Evolutionary conservation across 345 rosid species (phyloP), one percentile per base, ranked within the genome.

Genomic region (Syzygium grande): DNA sequence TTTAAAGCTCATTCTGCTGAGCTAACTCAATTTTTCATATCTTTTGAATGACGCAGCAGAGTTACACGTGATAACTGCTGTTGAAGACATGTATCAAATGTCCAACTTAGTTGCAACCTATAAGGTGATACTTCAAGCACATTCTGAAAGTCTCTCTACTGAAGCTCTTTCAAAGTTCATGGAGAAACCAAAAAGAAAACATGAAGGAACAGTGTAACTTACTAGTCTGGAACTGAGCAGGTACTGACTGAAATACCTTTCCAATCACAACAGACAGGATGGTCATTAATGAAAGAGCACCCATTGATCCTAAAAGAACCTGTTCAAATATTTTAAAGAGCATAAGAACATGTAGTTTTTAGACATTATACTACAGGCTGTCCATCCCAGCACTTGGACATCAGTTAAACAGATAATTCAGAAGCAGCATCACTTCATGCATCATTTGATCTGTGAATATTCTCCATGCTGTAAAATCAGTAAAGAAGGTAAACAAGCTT

Each of bases 301-400:
- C 99, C 98, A 98, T 96, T 63, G 99, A 98, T 55, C 99, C 99
- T 91, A 98, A 90, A 88, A 98, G 99, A 88, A 96, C 99, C 99
- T 98, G 92, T 91, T 86, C 93, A 93, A 89, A 83, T 88, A 90
- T 87, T 90, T 65, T 84, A 89, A 25, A 87, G 65, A 52, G 54
- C 34, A 52, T 86, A 25, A 84, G 59, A 38, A 85, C 86, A 17
- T 52, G 61, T 38, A 55, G 29, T 14, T 41, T 65, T 52, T 68
- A 56, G 52, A 85, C 21, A 61, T 63, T 63, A 34, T 29, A 14
- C 88, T 73, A 52, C 17, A 22, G 41, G 51, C 49, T 34, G 49
- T 73, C 80, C 25, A 73, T 34, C 25, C 53, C 78, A 85, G 61
- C 51, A 85, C 49, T 59, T 25, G 65, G 29, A 56, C 12, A 59